Base-by-base conservation (phyloP, 202 grass and related monocot genomes). In the Panicum virgatum region DNA sequence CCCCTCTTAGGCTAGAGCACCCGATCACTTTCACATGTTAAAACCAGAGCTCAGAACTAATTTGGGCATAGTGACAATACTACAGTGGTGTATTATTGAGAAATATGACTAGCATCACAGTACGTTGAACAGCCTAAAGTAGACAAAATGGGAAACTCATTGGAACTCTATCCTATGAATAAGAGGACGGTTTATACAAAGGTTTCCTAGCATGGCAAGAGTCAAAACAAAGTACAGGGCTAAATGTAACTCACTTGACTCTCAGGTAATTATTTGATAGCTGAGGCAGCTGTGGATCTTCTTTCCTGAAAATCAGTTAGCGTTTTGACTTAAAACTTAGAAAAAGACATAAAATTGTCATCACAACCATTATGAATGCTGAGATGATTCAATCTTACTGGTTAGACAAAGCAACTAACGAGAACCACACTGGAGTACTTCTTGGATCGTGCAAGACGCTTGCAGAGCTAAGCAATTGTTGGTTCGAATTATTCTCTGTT, bases 221-320 rank as follows among this genome's bases (percentile, higher is more conserved):
- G 3, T 56, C 16, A 73, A 66, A 58, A 5, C 25, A 53, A 54
- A 82, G 22, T 46, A 6, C 27, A 77, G 61, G 32, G 57, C 22
- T 51, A 83, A 73, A 83, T 37, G 27, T 30, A 86, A 68, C 90
- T 97, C 77, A 99, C 96, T 89, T 99, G 71, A 99, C 88, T 91
- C 93, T 91, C 87, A 96, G 62, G 78, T 82, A 93, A 83, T 44
- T 73, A 20, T 80, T 84, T 86, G 80, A 70, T 82, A 99, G 51
- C 82, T 96, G 89, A 88, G 96, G 96, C 34, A 98, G 73, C 54
- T 78, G 85, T 42, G 50, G 45, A 62, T 57, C 90, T 87, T 83
- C 89, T 82, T 85, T 77, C 85, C 96, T 99, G 91, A 75, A 94
- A 95, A 86, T 46, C 6, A 84, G 7, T 71, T 86, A 44, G 6